These are phyloP conservation scores for Achaetomiella virescens DNA, from an alignment of 495 filamentous ascomycete species.

Conservation along the genomic window DNA sequence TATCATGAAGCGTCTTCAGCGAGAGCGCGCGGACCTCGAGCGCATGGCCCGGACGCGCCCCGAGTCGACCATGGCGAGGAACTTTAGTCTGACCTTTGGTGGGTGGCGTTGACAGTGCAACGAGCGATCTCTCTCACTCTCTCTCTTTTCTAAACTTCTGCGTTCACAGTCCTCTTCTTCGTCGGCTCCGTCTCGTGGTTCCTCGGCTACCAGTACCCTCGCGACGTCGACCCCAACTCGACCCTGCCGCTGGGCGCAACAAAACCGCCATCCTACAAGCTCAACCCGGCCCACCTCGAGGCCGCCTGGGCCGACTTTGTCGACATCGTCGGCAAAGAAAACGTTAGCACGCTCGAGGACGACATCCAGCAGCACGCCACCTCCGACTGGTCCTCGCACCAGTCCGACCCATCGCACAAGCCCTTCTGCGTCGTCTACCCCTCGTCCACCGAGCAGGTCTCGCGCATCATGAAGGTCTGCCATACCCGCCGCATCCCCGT, in stretches of 20 bases:
- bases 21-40: constrained; percentile 65
- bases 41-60: constrained; percentile 54
- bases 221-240: constrained; percentile 57
- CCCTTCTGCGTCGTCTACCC: constrained; percentile 64
- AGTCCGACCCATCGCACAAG: constrained; percentile 36
- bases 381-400: constrained; percentile 86
- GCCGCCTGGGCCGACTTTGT: constrained; percentile 92
- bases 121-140: background rate
- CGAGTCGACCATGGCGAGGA: constrained; percentile 47
- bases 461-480: constrained; percentile 67
- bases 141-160: background rate
- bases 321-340: constrained; percentile 71
- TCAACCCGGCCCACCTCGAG: constrained; percentile 69
- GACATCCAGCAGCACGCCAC: constrained; percentile 70
- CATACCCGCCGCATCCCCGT: constrained; percentile 63
- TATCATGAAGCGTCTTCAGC: constrained; percentile 65
- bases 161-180: constrained; percentile 46
- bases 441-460: constrained; percentile 61
- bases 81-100: constrained; percentile 61
- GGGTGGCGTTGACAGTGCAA: constrained; percentile 8
- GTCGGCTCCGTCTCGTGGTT: constrained; percentile 62
- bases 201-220: constrained; percentile 57
- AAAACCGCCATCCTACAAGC: constrained; percentile 60
- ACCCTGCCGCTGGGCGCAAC: constrained; percentile 62
- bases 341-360: constrained; percentile 67